Conservation (phyloP, 768 basidiomycete species). For the Saitozyma podzolica region DNA sequence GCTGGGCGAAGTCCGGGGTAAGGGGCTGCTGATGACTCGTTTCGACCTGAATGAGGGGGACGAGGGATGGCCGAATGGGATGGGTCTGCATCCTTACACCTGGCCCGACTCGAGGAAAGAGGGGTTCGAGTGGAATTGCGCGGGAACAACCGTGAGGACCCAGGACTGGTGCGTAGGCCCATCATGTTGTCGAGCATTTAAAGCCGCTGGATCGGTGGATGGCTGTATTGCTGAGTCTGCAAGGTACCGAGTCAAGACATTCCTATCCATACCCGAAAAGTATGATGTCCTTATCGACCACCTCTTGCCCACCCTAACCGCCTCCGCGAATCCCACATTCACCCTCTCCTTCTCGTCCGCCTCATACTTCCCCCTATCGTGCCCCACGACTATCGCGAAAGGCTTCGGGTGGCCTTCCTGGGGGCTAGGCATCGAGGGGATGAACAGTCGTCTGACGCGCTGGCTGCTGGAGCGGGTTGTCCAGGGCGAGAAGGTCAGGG, state of each 20-base stretch:
- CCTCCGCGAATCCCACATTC: constrained; percentile 52
- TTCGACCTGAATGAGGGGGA: constrained; percentile 61
- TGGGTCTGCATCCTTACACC: constrained; percentile 80
- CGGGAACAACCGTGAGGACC: constrained; percentile 61
- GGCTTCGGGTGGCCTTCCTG: constrained; percentile 79
- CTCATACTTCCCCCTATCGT: constrained; percentile 73
- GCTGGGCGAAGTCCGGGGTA: constrained; percentile 82
- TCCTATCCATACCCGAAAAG: constrained; percentile 83
- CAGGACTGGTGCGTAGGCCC: constrained; percentile 73
- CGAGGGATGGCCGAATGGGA: constrained; percentile 52
- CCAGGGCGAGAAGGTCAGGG: constrained; percentile 23
- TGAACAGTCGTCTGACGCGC: constrained; percentile 70
- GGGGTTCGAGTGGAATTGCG: constrained; percentile 71
- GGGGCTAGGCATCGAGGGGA: constrained; percentile 80
- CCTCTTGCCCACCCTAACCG: constrained; percentile 40
- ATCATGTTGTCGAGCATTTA: background rate
- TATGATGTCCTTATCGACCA: constrained; percentile 52
- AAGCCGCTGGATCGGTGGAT: background rate
- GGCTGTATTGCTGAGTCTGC: background rate
- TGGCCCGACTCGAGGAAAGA: constrained; percentile 79
- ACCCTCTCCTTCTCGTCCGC: constrained; percentile 81
- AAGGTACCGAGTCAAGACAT: constrained; percentile 79
- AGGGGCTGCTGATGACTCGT: constrained; percentile 78
- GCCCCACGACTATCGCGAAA: constrained; percentile 72
- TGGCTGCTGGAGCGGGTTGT: constrained; percentile 63